A percentile compares a stretch with the other conserved stretches of the same genome.
Evolutionary conservation across 768 basidiomycete species (phyloP).

Genomic region (Podaxis sp.): DNA sequence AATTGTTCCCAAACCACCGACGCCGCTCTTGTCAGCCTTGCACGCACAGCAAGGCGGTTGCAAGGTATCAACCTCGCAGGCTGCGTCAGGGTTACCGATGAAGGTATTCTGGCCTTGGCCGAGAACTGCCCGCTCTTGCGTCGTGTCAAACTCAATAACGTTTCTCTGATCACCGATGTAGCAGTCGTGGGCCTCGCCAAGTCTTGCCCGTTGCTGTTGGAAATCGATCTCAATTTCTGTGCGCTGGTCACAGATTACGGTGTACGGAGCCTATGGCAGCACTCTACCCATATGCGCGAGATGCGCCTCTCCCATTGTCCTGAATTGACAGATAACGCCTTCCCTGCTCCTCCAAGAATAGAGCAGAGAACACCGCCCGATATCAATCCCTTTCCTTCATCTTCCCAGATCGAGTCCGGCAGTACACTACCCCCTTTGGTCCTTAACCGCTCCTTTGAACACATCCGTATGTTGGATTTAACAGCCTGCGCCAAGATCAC

Average conservation of each 20-base stretch:
- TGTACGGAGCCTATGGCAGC: constrained; percentile 80
- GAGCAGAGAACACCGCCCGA: constrained; percentile 31
- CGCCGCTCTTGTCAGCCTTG: constrained; percentile 67
- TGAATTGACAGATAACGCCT: constrained; percentile 78
- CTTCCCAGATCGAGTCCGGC: constrained; percentile 35
- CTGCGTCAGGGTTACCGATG: constrained; percentile 79
- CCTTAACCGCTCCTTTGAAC: constrained; percentile 65
- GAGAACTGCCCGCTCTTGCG: constrained; percentile 72
- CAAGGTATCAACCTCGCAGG: constrained; percentile 92
- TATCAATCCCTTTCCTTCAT: constrained; percentile 43
- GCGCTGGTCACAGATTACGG: constrained; percentile 71
- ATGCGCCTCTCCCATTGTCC: constrained; percentile 80
- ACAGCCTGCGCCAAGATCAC: constrained; percentile 82
- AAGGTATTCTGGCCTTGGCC: constrained; percentile 76
- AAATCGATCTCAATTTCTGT: constrained; percentile 91
- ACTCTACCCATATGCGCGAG: constrained; percentile 85
- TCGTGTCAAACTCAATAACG: constrained; percentile 84
- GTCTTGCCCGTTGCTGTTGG: constrained; percentile 82
- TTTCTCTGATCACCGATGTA: constrained; percentile 71
- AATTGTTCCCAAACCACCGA: constrained; percentile 71
- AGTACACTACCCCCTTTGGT: constrained; percentile 57
- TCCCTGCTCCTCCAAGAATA: constrained; percentile 66
- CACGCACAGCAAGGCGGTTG: constrained; percentile 64
- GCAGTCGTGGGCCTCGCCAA: constrained; percentile 75
- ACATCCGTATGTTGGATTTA: constrained; percentile 90